Evolutionary conservation across 495 filamentous ascomycete species (phyloP).

Genomic region (Tuber magnatum): DNA sequence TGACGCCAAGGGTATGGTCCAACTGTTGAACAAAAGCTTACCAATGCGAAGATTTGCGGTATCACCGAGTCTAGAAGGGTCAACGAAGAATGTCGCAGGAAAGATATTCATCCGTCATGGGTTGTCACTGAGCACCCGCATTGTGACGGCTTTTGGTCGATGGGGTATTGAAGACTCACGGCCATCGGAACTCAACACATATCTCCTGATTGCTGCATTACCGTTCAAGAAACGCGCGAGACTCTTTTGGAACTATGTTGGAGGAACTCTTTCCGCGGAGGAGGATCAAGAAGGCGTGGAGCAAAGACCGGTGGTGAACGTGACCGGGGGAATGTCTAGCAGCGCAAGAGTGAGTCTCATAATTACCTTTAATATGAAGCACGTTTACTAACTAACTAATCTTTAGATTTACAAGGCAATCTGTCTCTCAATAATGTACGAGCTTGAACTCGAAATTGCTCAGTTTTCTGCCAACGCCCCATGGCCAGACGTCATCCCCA

Average conservation of each 20-base stretch:
- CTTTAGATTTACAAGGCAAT: slow-evolving; percentile 19
- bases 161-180: slow-evolving; percentile 9
- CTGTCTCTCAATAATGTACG: slow-evolving; percentile 25
- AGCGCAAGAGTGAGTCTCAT: neutral
- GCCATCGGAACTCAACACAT: slow-evolving; percentile 22
- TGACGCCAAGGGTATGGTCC: slow-evolving; percentile 16
- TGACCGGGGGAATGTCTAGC: neutral
- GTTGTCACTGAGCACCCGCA: slow-evolving; percentile 16
- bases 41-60: slow-evolving; percentile 27
- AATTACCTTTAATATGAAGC: neutral
- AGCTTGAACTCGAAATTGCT: slow-evolving; percentile 25
- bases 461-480: slow-evolving; percentile 21
- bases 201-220: slow-evolving; percentile 18
- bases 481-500: slow-evolving; percentile 32
- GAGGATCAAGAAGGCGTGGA: neutral
- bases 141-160: slow-evolving; percentile 13
- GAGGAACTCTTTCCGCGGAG: slow-evolving; percentile 9
- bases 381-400: neutral
- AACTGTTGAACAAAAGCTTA: slow-evolving; percentile 19
- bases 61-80: neutral
- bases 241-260: slow-evolving; percentile 25
- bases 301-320: neutral
- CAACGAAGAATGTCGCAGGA: slow-evolving; percentile 24
- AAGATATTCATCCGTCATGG: slow-evolving; percentile 26
- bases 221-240: slow-evolving; percentile 21